phyloP scores from a whole-genome alignment of 2,329 filamentous ascomycete species.

The Cladophialophora exuberans region DNA sequence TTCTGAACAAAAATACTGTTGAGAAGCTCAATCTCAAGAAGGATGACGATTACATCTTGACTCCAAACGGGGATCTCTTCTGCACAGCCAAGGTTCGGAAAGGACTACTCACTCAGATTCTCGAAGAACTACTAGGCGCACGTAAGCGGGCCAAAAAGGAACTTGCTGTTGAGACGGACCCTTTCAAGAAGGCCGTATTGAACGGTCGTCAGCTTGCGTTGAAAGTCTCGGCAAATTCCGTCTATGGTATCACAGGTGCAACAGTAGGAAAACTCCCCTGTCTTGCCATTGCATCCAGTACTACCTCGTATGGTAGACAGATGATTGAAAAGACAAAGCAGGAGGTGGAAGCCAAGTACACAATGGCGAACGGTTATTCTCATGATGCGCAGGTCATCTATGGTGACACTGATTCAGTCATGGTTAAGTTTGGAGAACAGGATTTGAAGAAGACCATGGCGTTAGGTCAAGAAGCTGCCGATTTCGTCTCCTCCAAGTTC shows the following conservation, averaged over 20 bases:
- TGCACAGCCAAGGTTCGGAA: constrained; percentile 87
- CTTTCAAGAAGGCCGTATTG: constrained; percentile 96
- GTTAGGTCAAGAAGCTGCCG: constrained; percentile 88
- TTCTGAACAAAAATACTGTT: constrained; percentile 76
- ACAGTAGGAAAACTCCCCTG: constrained; percentile 95
- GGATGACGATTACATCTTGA: constrained; percentile 94
- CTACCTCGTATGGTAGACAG: constrained; percentile 92
- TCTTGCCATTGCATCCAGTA: constrained; percentile 92
- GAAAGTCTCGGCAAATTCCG: constrained; percentile 96
- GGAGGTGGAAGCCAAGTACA: constrained; percentile 91
- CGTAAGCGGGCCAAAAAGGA: constrained; percentile 95
- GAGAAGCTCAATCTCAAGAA: constrained; percentile 78
- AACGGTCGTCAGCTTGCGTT: constrained; percentile 96
- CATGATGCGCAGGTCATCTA: constrained; percentile 98
- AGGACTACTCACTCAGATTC: constrained; percentile 88
- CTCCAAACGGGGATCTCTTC: constrained; percentile 92
- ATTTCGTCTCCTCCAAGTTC: constrained; percentile 88
- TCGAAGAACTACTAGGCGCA: constrained; percentile 88
- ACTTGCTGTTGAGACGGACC: constrained; percentile 82
- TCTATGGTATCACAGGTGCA: constrained; percentile 95
- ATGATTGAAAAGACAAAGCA: constrained; percentile 99
- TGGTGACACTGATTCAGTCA: constrained; percentile 98
- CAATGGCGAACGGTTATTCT: constrained; percentile 88
- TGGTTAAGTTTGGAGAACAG: constrained; percentile 96
- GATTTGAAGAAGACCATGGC: constrained; percentile 90